Evolutionary conservation across 1,139 yeast species (phyloP).

Genomic region (Kodamaea plutei): DNA sequence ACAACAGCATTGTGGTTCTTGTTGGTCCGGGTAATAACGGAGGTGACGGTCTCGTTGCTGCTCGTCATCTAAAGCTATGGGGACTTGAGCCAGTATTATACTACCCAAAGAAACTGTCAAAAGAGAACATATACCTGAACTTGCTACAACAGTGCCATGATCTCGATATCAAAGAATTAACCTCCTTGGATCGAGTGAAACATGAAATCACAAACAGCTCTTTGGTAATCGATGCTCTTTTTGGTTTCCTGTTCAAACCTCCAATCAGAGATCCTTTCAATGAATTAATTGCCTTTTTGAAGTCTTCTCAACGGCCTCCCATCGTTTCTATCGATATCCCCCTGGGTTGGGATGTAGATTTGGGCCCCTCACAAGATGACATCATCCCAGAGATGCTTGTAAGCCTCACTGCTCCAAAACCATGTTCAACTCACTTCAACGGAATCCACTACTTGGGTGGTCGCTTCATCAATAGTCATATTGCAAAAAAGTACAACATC

Average conservation of each 20-base stretch:
- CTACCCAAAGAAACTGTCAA: constrained; percentile 58
- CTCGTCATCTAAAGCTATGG: constrained; percentile 79
- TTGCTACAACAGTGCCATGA: constrained; percentile 58
- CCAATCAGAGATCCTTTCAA: constrained; percentile 82
- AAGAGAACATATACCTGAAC: constrained; percentile 38
- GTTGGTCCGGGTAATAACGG: constrained; percentile 97
- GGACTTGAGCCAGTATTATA: constrained; percentile 67
- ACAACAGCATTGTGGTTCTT: constrained; percentile 53
- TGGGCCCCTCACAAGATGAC: constrained; percentile 54
- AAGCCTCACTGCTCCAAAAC: constrained; percentile 92
- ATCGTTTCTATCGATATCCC: constrained; percentile 88
- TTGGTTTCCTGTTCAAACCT: constrained; percentile 91
- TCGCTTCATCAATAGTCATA: constrained; percentile 60
- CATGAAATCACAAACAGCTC: constrained; percentile 17
- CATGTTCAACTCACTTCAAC: constrained; percentile 58
- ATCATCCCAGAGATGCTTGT: constrained; percentile 64
- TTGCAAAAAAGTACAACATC: constrained; percentile 73
- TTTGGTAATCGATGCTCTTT: constrained; percentile 72
- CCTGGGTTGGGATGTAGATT: constrained; percentile 94
- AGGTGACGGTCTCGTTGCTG: constrained; percentile 95
- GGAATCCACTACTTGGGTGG: constrained; percentile 81
- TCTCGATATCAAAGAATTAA: constrained; percentile 46
- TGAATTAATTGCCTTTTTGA: constrained; percentile 48
- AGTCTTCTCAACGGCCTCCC: constrained; percentile 39
- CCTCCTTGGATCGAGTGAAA: constrained; percentile 34